phyloP scores from a whole-genome alignment of 345 rosid species.

The Eucalyptus virginea region DNA sequence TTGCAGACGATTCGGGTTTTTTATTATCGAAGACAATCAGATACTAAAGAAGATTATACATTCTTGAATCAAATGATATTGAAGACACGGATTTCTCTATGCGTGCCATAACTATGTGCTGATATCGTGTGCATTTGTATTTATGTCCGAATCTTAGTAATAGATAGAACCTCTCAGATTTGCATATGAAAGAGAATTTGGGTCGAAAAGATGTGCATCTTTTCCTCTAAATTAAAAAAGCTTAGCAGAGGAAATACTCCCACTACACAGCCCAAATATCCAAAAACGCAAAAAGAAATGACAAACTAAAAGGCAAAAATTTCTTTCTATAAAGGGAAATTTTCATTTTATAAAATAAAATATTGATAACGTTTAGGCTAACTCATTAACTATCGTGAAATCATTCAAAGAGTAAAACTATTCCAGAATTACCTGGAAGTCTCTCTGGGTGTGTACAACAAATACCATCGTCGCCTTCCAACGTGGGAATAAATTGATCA shows the following conservation, averaged over 20 bases:
- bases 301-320: neutral
- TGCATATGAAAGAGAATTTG: neutral
- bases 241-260: neutral
- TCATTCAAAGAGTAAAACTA: neutral
- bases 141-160: neutral
- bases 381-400: neutral
- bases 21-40: too few relatives aligned
- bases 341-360: neutral
- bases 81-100: neutral
- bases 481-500: conserved; percentile 75
- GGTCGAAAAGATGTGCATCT: neutral
- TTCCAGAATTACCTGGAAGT: conserved; percentile 54
- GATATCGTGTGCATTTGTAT: neutral
- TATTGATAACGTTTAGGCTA: neutral
- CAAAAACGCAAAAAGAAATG: neutral
- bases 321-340: neutral
- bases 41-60: neutral
- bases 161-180: neutral
- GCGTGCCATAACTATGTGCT: neutral
- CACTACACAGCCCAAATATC: neutral
- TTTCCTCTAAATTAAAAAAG: neutral
- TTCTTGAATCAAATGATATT: neutral
- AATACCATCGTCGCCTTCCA: conserved; percentile 84
- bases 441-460: conserved; percentile 89
- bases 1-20: neutral